phyloP scores from a whole-genome alignment of 495 filamentous ascomycete genomes.

The Chaetomidium leptoderma region DNA sequence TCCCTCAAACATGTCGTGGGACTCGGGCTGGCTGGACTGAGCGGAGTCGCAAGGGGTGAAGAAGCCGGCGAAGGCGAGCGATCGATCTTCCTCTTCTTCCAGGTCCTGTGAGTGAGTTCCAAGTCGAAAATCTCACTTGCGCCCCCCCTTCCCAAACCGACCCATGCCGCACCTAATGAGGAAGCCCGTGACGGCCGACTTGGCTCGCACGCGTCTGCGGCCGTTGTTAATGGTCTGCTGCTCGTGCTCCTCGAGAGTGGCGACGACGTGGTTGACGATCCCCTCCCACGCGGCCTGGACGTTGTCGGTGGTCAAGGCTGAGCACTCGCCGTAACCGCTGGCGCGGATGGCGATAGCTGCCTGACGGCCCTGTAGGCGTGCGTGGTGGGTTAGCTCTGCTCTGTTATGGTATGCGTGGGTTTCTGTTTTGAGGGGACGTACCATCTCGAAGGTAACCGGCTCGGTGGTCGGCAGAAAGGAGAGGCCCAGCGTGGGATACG shows the following conservation, averaged over 20 bases:
- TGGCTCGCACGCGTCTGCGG: not conserved
- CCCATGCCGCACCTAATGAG: not conserved
- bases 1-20: too few species aligned
- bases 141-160: not conserved
- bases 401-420: not conserved
- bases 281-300: conserved; percentile 14
- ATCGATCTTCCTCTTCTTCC: too few species aligned
- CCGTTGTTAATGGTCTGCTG: not conserved
- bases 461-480: conserved; percentile 17
- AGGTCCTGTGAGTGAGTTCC: too few species aligned
- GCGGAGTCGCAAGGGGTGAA: too few species aligned
- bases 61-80: too few species aligned
- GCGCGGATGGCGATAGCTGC: conserved; percentile 4
- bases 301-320: conserved; percentile 20
- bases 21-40: too few species aligned
- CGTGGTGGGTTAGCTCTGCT: not conserved
- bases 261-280: conserved; percentile 15
- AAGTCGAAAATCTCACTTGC: too few species aligned
- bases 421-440: not conserved
- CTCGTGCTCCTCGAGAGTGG: conserved; percentile 4
- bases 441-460: conserved; percentile 5
- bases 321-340: conserved; percentile 25
- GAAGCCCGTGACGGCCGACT: not conserved
- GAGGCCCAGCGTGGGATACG: not conserved
- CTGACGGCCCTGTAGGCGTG: conserved; percentile 9